These are phyloP conservation scores for Athelia sp. DNA, from an alignment of 1,284 basidiomycete genomes.

Conservation along the genomic window DNA sequence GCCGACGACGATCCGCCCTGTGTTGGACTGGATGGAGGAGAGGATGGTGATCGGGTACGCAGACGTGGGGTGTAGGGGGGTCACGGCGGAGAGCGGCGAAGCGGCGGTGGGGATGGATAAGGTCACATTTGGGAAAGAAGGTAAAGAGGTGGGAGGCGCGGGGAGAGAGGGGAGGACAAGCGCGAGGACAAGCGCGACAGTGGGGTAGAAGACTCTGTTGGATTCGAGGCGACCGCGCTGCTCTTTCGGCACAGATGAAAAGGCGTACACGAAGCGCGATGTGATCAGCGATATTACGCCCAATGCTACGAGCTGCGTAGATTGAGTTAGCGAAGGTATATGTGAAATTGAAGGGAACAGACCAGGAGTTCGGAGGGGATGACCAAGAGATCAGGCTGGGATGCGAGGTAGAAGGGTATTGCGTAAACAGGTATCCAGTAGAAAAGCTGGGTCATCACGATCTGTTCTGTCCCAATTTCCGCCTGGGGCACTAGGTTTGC, in stretches of 20 bases:
- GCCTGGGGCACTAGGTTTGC: conserved; percentile 2
- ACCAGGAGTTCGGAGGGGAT: neutral
- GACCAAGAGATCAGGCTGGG: neutral
- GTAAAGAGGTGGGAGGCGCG: conserved; percentile 48
- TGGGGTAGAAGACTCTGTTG: neutral
- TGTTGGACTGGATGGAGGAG: conserved; percentile 65
- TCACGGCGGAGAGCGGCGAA: conserved; percentile 49
- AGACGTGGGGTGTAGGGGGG: conserved; percentile 32
- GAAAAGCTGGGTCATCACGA: neutral
- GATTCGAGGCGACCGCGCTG: neutral
- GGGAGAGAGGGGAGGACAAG: conserved; percentile 29
- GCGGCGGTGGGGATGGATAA: conserved; percentile 34
- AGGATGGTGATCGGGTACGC: conserved; percentile 60
- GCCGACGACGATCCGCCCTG: conserved; percentile 76
- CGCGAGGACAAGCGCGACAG: conserved; percentile 7
- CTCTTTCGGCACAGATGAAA: neutral
- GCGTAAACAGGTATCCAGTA: neutral
- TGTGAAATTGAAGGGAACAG: no score
- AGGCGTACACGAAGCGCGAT: neutral
- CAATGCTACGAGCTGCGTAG: neutral
- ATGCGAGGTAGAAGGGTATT: neutral
- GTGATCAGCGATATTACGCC: neutral
- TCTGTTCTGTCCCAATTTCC: neutral
- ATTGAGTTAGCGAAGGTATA: neutral
- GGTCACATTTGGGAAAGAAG: conserved; percentile 45